Base-by-base conservation (phyloP, 2,329 filamentous ascomycete species). In the Ophiostoma novo-ulmi region DNA sequence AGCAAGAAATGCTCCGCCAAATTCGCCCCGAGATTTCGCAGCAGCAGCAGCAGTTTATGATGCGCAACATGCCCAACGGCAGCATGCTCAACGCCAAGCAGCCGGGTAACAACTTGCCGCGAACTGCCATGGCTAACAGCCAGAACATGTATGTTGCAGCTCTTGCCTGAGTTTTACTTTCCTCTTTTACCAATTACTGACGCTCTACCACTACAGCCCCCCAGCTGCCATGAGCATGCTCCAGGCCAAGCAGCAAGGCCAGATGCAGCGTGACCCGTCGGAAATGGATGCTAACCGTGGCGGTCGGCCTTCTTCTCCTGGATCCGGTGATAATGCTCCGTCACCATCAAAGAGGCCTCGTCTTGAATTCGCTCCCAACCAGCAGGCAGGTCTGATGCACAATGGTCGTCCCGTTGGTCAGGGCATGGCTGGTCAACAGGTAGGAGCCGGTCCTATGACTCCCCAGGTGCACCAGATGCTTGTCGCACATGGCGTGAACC, bases 301-400 rank as follows among this genome's bases (percentile, higher is more conserved):
- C 72, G 89, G 90, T 74, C 88, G 93, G 72, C 90, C 93, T 38
- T 89, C 90, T 71, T 97, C 94, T 44, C 94, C 94, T 8, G 88
- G 89, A 68, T 90, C 90, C 52, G 89, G 89, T 70, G 94, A 97
- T 69, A 95, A 95, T 77, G 93, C 92, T 36, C 93, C 93, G 5
- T 98, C 94, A 41, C 94, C 94, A 1, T 94, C 91, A 73, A 98
- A 98, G 83, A 88, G 94, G 77, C 92, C 89, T 71, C 91, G 94
- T 71, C 86, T 97, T 72, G 92, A 94, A 11, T 93, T 92, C 80
- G 92, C 92, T 78, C 88, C 89, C 73, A 89, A 89, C 77, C 90
- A 89, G 76, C 81, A 89, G 76, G 81, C 82, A 71, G 84, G 81
- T 73, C 91, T 94, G 86, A 90, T 91, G 81, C 87, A 88, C 70